Base-by-base conservation (phyloP, 2,329 filamentous ascomycete species). In the Cordyceps farinosa region DNA sequence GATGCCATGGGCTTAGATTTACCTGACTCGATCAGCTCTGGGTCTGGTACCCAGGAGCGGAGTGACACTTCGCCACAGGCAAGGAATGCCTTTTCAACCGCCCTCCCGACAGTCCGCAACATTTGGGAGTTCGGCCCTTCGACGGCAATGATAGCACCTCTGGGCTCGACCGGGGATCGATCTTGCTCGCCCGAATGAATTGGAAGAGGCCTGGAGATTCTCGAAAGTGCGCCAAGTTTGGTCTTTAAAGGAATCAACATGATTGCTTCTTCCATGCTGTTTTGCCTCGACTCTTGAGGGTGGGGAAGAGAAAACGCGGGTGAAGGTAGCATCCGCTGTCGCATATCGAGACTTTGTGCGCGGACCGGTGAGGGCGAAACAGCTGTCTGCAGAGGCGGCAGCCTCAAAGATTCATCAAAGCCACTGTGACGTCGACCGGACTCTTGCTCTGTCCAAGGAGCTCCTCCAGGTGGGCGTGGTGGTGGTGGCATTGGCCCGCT, bases 141-240 rank as follows among this genome's bases (percentile, higher is more conserved):
- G 34, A 98, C 79, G 0, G 91, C 89, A 66, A 98, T 88, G 44
- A 97, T 84, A 0, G 90, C 85, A 0, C 94, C 93, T n/a, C 92
- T 85, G 7, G 80, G 78, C 68, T 79, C 76, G 64, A 75, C 72
- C 1, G 66, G 66, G 3, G 70, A 67, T 4, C 68, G 69, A 7
- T 70, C 72, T 3, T 75, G 73, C 5, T 73, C 50, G 32, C 38
- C 70, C 1, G 77, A 70, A 11, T 22, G 52, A 17, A 77, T 68
- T 6, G 78, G 76, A 15, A 91, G 79, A 0, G 90, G 87, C 30
- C 89, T 90, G 52, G 89, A 89, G 67, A 97, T 91, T 65, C 87
- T 87, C 17, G 86, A 82, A 40, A 98, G 80, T 2, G 94, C 83
- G 55, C 87, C 86, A 69, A 97, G 85, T 75, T 96, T 97, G 67